phyloP scores from a whole-genome alignment of 495 filamentous ascomycete species.

The Penicillium maclennaniae region DNA sequence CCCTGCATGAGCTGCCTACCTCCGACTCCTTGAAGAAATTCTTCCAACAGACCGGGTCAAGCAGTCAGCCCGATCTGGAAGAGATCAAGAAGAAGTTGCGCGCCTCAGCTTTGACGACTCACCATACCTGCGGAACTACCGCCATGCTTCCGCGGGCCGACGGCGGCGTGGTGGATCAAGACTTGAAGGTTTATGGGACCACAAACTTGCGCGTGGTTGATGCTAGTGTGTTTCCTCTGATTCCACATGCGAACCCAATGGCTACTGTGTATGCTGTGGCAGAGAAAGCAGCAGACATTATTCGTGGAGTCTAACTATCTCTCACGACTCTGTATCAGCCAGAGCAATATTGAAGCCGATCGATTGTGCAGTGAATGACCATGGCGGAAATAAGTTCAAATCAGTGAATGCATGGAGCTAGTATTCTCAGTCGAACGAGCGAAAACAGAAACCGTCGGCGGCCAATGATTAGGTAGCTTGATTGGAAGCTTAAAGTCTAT shows the following conservation, averaged over 20 bases:
- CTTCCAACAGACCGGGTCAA: neutral
- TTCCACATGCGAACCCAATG: slow-evolving; percentile 47
- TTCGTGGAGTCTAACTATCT: slow-evolving; percentile 11
- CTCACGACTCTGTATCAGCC: neutral
- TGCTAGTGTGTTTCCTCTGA: slow-evolving; percentile 49
- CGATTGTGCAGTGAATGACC: too few species aligned
- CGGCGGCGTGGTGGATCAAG: slow-evolving; percentile 49
- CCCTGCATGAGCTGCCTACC: slow-evolving; percentile 5
- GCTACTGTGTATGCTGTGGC: slow-evolving; percentile 51
- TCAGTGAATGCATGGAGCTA: too few species aligned
- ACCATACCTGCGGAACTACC: slow-evolving; percentile 19
- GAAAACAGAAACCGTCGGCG: too few species aligned
- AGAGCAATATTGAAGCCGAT: too few species aligned
- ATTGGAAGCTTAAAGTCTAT: too few species aligned
- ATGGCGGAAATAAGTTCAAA: too few species aligned
- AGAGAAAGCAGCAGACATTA: slow-evolving; percentile 51
- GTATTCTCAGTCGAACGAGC: too few species aligned
- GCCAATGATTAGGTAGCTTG: too few species aligned
- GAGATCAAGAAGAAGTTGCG: slow-evolving; percentile 5
- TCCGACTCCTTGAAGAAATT: neutral
- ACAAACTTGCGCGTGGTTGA: slow-evolving; percentile 50
- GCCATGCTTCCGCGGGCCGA: slow-evolving; percentile 40
- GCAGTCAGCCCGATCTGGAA: slow-evolving; percentile 1
- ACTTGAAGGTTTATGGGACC: slow-evolving; percentile 46
- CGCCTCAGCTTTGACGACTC: neutral